A percentile compares a stretch with the other conserved stretches of the same genome.
Conservation (phyloP, 257 asterid species). For the Nicotiana otophora region DNA sequence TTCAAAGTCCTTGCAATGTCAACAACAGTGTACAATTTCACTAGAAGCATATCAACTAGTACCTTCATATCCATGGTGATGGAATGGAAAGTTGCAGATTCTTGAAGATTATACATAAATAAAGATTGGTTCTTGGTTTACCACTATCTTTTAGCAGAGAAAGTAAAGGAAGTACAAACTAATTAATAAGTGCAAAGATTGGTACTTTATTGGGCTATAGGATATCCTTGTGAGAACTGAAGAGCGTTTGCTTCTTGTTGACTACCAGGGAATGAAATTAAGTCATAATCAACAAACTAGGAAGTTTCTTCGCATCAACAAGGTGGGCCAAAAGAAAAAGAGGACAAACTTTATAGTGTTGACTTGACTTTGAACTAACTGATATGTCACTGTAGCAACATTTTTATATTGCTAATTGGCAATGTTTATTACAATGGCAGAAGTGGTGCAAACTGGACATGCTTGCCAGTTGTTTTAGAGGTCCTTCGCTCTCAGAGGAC, state of each 20-base stretch:
- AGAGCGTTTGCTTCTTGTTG: background rate
- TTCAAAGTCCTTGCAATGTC: background rate
- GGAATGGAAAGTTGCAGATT: background rate
- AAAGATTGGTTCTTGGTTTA: background rate
- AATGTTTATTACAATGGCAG: no score
- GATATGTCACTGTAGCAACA: background rate
- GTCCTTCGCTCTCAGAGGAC: background rate
- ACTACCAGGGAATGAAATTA: background rate
- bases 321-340: background rate
- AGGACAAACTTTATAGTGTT: background rate
- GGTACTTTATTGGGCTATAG: no score
- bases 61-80: background rate
- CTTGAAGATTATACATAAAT: background rate
- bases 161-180: background rate
- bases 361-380: background rate
- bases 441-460: background rate
- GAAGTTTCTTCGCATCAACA: background rate
- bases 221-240: background rate
- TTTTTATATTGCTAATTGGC: background rate
- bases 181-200: no score
- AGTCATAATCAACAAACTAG: background rate
- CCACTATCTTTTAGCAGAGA: background rate
- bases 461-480: background rate
- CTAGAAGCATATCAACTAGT: background rate
- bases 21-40: background rate